Evolutionary conservation across 345 rosid species (phyloP), one percentile per base, ranked within the genome.

Genomic region (Microcos paniculata): DNA sequence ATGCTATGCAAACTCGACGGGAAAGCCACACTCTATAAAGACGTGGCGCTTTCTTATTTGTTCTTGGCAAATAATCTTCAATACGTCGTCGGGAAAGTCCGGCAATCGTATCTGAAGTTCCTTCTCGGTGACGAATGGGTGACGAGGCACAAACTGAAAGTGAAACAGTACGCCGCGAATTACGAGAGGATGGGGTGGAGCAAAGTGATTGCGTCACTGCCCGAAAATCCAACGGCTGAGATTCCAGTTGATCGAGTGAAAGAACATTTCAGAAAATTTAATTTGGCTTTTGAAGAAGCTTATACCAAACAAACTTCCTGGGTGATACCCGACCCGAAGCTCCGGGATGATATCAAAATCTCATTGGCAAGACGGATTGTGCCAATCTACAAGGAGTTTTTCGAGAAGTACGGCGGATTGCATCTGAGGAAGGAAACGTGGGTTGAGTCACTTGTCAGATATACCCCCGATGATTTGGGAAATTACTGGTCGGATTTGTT

Each of bases 61-160:
- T 95, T 91, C 86, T 77, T 95, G 19, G 90, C 97, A 0, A 95
- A 90, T 59, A 95, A 95, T 78, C 96, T 95, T 53, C 96, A 89
- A 21, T 93, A 95, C 88, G 82, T 95, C 71, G 87, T 90, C 80
- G 77, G 48, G 8, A 93, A 93, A 67, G 98, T 86, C 45, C 81
- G 88, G 2, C 76, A 80, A 11, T 89, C 98, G 64, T 85, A 68
- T 72, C 82, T 95, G 66, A 87, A 70, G 76, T 66, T 80, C 63
- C 84, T 91, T n/a, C 87, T 93, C 74, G 96, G 99, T 31, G 97
- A 89, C 24, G 93, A 87, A 9, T 95, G 99, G 99, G 23, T 80
- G 13, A 72, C 52, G 12, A 86, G 83, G 63, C 94, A 93, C 78
- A 96, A 91, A 57, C 71, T 62, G 18, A 90, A 89, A 80, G 90